Conservation (phyloP, 495 filamentous ascomycete genomes). For the Xylaria palmicola region DNA sequence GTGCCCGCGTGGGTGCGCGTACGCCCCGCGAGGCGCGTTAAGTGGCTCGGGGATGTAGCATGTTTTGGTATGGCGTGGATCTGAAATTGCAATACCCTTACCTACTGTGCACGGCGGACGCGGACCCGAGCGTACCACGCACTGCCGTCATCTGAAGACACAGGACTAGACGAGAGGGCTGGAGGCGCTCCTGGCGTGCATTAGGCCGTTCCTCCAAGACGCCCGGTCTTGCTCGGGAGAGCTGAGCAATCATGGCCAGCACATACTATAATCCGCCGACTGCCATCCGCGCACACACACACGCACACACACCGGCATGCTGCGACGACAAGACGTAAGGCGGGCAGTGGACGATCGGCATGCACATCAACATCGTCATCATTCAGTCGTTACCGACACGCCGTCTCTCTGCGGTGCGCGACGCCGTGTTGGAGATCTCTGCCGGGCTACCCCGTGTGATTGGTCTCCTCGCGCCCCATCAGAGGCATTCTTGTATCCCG, state of each 20-base stretch:
- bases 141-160: background rate
- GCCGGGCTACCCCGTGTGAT: background rate
- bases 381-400: constrained; percentile 6
- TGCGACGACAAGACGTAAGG: no score
- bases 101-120: constrained; percentile 7
- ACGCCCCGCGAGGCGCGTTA: constrained; percentile 15
- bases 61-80: constrained; percentile 11
- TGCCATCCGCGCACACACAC: background rate
- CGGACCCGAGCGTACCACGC: constrained; percentile 6
- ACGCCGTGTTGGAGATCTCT: constrained; percentile 1
- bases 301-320: no score
- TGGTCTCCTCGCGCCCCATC: background rate
- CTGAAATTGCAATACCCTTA: constrained; percentile 2
- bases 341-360: constrained; percentile 3
- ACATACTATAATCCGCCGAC: background rate
- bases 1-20: background rate
- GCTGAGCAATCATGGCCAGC: constrained; percentile 3
- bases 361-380: constrained; percentile 4
- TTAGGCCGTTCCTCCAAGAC: constrained; percentile 12
- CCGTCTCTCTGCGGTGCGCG: constrained; percentile 1
- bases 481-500: background rate
- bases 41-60: constrained; percentile 12
- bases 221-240: background rate
- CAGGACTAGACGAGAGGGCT: background rate
- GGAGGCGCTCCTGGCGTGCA: constrained; percentile 13